Evolutionary conservation across 306 rosid species (phyloP).

Genomic region (Carpinus fangiana): DNA sequence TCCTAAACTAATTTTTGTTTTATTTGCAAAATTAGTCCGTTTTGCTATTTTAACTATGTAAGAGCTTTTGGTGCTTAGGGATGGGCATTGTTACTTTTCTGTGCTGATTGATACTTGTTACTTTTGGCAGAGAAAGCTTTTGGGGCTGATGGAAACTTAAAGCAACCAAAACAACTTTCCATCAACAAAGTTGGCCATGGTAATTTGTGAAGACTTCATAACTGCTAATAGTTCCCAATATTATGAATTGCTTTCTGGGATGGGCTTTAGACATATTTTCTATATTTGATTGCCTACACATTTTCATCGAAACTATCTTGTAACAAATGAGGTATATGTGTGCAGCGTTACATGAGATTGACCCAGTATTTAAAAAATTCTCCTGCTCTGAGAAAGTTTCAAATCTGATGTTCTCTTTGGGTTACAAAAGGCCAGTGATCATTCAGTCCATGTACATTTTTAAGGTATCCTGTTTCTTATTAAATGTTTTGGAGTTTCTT

Average conservation of each 20-base stretch:
- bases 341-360: constrained; percentile 85
- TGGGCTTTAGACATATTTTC: background rate
- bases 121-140: constrained; percentile 81
- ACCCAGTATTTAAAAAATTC: constrained; percentile 73
- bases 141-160: constrained; percentile 76
- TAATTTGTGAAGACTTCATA: constrained; percentile 27
- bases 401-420: constrained; percentile 65
- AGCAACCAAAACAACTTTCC: constrained; percentile 82
- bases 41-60: background rate
- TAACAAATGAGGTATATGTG: constrained; percentile 1
- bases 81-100: background rate
- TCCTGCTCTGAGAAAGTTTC: constrained; percentile 69
- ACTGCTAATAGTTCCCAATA: background rate
- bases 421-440: constrained; percentile 72
- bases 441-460: constrained; percentile 96
- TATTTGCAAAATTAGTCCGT: background rate
- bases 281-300: background rate
- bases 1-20: background rate
- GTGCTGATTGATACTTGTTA: constrained; percentile 17
- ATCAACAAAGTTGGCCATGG: constrained; percentile 96
- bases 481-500: background rate
- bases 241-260: background rate
- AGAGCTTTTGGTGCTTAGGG: background rate
- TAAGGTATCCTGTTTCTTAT: constrained; percentile 56
- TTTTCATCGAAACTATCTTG: background rate